Evolutionary conservation across 1,284 basidiomycete genomes (phyloP).

Genomic region (Tylopilus sp.): DNA sequence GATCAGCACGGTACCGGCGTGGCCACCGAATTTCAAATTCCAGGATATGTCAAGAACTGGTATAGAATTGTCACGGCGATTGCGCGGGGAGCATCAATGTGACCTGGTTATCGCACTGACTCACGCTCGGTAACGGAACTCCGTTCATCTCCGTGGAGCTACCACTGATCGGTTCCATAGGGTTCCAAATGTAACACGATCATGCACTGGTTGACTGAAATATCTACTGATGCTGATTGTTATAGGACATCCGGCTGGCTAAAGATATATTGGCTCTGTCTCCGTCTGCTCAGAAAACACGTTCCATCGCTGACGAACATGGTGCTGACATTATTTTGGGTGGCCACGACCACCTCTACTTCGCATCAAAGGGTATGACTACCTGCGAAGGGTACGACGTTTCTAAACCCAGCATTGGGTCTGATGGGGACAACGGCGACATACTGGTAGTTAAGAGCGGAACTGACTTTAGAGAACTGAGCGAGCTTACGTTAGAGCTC

Average conservation of each 20-base stretch:
- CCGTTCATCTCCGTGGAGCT: background rate
- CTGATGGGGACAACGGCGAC: slow-evolving; percentile 80
- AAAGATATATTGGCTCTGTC: slow-evolving; percentile 72
- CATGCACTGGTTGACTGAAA: slow-evolving; percentile 37
- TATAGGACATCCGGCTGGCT: slow-evolving; percentile 69
- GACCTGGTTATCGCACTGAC: slow-evolving; percentile 79
- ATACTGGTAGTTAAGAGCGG: slow-evolving; percentile 87
- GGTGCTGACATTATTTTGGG: slow-evolving; percentile 91
- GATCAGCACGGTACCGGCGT: slow-evolving; percentile 78
- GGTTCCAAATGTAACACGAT: slow-evolving; percentile 59
- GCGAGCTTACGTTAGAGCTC: slow-evolving; percentile 77
- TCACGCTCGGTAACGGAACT: slow-evolving; percentile 61
- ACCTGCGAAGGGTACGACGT: slow-evolving; percentile 80
- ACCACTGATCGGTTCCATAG: slow-evolving; percentile 22
- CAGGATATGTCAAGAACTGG: slow-evolving; percentile 66
- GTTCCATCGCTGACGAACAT: slow-evolving; percentile 65
- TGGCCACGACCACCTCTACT: slow-evolving; percentile 93
- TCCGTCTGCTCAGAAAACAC: slow-evolving; percentile 61
- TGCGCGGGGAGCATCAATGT: slow-evolving; percentile 69
- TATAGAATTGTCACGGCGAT: slow-evolving; percentile 62
- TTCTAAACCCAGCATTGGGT: slow-evolving; percentile 69
- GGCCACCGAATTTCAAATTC: slow-evolving; percentile 73
- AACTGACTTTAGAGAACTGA: slow-evolving; percentile 91
- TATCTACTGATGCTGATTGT: slow-evolving; percentile 47
- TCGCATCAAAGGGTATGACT: slow-evolving; percentile 80